These are phyloP conservation scores for Phaseolus coccineus DNA, from an alignment of 331 rosid genomes.

Conservation along the genomic window DNA sequence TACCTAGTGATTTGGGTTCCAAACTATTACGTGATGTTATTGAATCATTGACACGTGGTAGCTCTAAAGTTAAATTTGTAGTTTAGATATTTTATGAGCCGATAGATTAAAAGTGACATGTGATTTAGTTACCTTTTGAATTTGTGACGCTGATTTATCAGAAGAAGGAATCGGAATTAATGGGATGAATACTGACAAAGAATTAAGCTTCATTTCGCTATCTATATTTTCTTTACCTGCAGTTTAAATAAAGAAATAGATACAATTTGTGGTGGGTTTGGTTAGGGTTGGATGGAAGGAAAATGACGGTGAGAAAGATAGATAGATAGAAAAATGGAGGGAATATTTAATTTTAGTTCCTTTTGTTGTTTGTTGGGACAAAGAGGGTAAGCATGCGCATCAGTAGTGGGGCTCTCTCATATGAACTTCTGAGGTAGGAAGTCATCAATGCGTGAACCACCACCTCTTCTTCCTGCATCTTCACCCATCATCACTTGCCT, in stretches of 20 bases:
- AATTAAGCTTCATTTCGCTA: slow-evolving; percentile 6
- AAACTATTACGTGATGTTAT: not conserved
- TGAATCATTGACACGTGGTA: not conserved
- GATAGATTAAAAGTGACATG: not conserved
- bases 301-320: slow-evolving; percentile 3
- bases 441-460: slow-evolving; percentile 47
- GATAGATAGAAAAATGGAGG: slow-evolving; percentile 7
- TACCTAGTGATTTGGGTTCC: too few relatives aligned
- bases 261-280: not conserved
- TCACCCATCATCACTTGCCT: slow-evolving; percentile 28
- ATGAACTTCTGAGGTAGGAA: slow-evolving; percentile 31
- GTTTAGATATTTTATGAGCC: not conserved
- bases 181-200: slow-evolving; percentile 7
- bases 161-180: not conserved
- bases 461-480: slow-evolving; percentile 27
- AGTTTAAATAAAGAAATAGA: not conserved
- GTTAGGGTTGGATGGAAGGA: slow-evolving; percentile 20
- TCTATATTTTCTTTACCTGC: not conserved
- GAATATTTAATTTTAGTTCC: not conserved
- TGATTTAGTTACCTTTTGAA: not conserved
- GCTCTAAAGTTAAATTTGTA: not conserved
- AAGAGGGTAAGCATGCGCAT: slow-evolving; percentile 50
- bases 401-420: slow-evolving; percentile 43
- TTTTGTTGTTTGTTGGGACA: slow-evolving; percentile 33
- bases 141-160: slow-evolving; percentile 17